These are phyloP conservation scores for Amaranthus hypochondriacus DNA, from an alignment of 148 eudicot species.

Conservation along the genomic window DNA sequence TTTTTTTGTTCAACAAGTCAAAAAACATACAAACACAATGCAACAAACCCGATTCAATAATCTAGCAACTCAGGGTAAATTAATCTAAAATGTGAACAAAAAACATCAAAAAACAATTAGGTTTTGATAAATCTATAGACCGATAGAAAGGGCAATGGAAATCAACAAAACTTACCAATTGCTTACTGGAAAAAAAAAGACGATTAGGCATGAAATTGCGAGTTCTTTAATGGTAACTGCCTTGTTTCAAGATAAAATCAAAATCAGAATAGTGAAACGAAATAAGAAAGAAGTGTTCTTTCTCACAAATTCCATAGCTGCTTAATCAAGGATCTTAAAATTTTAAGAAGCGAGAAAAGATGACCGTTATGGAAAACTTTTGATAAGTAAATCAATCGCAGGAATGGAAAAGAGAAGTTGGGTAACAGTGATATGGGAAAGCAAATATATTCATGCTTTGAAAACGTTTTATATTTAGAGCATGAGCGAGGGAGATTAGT, in stretches of 20 bases:
- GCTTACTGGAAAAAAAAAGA: constrained; percentile 36
- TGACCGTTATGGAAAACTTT: too few relatives aligned
- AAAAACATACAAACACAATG: neutral
- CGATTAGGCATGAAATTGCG: constrained; percentile 44
- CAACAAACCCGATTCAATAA: neutral
- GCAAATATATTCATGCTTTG: too few relatives aligned
- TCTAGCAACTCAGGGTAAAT: neutral
- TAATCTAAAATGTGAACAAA: neutral
- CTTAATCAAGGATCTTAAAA: too few relatives aligned
- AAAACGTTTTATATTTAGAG: too few relatives aligned
- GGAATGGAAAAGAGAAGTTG: too few relatives aligned
- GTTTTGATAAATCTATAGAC: neutral
- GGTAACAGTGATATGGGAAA: too few relatives aligned
- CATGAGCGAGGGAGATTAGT: too few relatives aligned
- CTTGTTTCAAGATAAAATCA: constrained; percentile 10
- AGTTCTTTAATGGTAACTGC: constrained; percentile 33
- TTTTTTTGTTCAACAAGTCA: neutral
- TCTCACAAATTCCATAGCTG: too few relatives aligned
- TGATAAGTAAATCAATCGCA: too few relatives aligned
- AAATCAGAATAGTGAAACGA: too few relatives aligned
- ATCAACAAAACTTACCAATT: constrained; percentile 43
- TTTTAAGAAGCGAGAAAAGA: too few relatives aligned
- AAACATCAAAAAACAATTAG: neutral
- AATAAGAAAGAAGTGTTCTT: too few relatives aligned
- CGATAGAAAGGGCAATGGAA: neutral